Conservation (phyloP, 2,329 filamentous ascomycete genomes). For the Aspergillus uvarum region DNA sequence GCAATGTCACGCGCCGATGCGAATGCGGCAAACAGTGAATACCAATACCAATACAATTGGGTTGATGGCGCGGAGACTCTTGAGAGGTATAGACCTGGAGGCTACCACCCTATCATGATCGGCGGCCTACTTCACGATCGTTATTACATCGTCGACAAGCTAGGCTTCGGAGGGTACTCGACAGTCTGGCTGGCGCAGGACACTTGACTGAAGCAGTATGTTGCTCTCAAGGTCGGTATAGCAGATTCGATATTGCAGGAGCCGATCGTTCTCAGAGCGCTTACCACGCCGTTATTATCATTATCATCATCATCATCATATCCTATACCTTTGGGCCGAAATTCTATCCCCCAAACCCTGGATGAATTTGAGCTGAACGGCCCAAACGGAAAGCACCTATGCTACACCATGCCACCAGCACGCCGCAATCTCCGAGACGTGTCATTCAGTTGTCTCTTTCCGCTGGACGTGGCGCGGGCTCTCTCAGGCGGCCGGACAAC, state of each 20-base stretch:
- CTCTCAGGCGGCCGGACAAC: constrained; percentile 22
- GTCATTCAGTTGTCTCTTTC: constrained; percentile 28
- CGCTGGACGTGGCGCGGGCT: constrained; percentile 29
- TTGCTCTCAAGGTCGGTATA: constrained; percentile 29
- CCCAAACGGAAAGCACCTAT: constrained; percentile 28
- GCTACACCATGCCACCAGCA: constrained; percentile 25
- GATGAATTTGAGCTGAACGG: constrained; percentile 29
- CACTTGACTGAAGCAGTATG: constrained; percentile 22
- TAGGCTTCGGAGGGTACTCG: constrained; percentile 44
- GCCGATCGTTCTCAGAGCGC: constrained; percentile 15
- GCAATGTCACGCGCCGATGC: too few relatives aligned
- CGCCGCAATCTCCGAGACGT: constrained; percentile 28
- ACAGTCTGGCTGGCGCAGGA: constrained; percentile 46
- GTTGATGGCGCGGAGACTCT: constrained; percentile 31
- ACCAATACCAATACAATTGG: constrained; percentile 24
- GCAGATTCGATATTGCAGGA: constrained; percentile 18
- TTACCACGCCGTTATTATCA: neutral
- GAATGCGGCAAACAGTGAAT: too few relatives aligned
- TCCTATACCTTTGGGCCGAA: neutral
- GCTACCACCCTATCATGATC: constrained; percentile 34
- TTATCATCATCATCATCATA: neutral
- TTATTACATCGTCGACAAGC: constrained; percentile 43
- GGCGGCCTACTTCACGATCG: constrained; percentile 27
- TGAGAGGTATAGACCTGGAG: constrained; percentile 28
- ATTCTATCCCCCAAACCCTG: constrained; percentile 11